phyloP scores from a whole-genome alignment of 192 early-diverging fungal genomes.

The Coemansia sp. region DNA sequence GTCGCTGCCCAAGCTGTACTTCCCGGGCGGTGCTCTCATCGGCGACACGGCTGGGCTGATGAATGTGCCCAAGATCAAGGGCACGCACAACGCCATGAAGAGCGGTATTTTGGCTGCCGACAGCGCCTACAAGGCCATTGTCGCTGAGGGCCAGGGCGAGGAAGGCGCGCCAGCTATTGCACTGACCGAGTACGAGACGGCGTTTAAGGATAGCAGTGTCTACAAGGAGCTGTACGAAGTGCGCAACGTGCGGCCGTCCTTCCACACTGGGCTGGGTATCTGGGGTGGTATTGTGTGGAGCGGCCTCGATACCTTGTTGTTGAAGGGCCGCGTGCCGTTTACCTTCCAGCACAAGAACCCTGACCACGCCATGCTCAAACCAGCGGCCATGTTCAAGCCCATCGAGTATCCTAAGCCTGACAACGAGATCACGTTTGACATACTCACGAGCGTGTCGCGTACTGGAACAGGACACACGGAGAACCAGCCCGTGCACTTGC shows the following conservation, averaged over 20 bases:
- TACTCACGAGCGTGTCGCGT: slow-evolving; percentile 89
- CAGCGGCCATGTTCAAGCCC: slow-evolving; percentile 69
- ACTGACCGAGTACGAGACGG: slow-evolving; percentile 74
- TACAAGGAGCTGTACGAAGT: slow-evolving; percentile 88
- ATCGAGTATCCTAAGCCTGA: slow-evolving; percentile 98
- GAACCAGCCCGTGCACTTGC: slow-evolving; percentile 92
- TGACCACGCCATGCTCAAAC: slow-evolving; percentile 76
- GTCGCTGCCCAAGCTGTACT: slow-evolving; percentile 90
- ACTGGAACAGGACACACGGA: slow-evolving; percentile 94
- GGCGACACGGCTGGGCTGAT: slow-evolving; percentile 95
- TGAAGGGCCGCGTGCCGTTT: slow-evolving; percentile 91
- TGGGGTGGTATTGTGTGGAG: slow-evolving; percentile 84
- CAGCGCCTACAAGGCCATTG: slow-evolving; percentile 73
- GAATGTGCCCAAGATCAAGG: slow-evolving; percentile 99
- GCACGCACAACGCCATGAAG: slow-evolving; percentile 99
- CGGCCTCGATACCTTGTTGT: slow-evolving; percentile 83
- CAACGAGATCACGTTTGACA: slow-evolving; percentile 89
- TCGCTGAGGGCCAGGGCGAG: slow-evolving; percentile 35
- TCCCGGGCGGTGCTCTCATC: slow-evolving; percentile 94
- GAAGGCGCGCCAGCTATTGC: slow-evolving; percentile 60
- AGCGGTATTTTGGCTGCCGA: slow-evolving; percentile 96
- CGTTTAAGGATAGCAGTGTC: slow-evolving; percentile 83
- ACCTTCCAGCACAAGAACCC: slow-evolving; percentile 86
- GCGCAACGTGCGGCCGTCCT: slow-evolving; percentile 91
- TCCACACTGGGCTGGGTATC: slow-evolving; percentile 83